Conservation (phyloP, 345 rosid genomes). For the Eucalyptus pauciflora region DNA sequence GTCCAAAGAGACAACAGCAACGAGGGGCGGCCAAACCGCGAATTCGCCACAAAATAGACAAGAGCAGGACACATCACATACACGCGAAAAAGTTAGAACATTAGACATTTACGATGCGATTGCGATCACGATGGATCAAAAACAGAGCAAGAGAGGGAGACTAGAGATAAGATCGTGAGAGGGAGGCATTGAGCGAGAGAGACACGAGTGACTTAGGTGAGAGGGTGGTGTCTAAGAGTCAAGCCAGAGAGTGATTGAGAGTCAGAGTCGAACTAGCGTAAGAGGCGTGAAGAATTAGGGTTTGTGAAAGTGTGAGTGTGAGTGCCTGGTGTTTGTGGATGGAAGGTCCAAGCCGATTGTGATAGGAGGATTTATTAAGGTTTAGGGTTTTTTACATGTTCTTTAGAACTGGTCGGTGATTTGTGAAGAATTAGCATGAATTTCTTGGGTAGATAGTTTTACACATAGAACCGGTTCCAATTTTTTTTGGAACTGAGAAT, state of each 20-base stretch:
- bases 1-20: neutral
- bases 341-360: neutral
- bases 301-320: neutral
- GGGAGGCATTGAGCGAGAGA: neutral
- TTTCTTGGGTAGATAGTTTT: neutral
- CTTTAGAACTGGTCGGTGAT: no score
- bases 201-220: neutral
- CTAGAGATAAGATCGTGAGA: neutral
- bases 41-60: neutral
- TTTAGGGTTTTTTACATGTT: neutral
- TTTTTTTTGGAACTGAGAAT: neutral
- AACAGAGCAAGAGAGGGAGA: neutral
- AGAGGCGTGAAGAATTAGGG: neutral
- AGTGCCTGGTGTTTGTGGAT: neutral
- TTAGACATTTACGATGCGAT: neutral
- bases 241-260: neutral
- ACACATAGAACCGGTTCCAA: neutral
- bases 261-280: neutral
- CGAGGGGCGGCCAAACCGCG: neutral
- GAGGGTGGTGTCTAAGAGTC: neutral
- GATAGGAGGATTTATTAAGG: neutral
- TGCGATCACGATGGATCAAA: neutral
- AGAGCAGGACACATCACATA: neutral
- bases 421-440: neutral
- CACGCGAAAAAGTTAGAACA: no score